Base-by-base conservation (phyloP, 2,329 filamentous ascomycete genomes). In the Ceratocystiopsis brevicomis region DNA sequence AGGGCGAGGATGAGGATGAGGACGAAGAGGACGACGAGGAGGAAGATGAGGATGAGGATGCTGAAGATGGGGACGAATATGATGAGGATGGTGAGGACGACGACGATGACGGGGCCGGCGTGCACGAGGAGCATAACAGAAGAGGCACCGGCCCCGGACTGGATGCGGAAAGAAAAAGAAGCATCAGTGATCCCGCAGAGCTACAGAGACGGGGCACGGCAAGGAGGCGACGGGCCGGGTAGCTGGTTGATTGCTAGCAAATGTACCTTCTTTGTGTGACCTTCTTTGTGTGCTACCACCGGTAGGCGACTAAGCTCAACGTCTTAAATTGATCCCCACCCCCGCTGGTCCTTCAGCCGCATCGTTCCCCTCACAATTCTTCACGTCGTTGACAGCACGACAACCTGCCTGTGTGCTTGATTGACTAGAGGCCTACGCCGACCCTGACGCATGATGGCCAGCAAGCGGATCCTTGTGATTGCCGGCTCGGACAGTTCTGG, bases 401-500 rank as follows among this genome's bases (percentile, higher is more conserved):
- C 36, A 15, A n/a, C 37, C 15, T 38, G 32, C 38, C 36, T 16
- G n/a, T 37, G 35, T 9, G 25, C 25, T 30, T 11, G 25, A 30
- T 30, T 11, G 25, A 30, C 25, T 11, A 30, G 25, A 30, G 25
- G 25, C 25, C 25, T 30, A 9, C 25, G 6, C 19, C 4, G 19
- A 21, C 25, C 25, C 25, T 30, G 25, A 9, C 25, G 25, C 25
- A 30, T 9, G 25, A 30, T 51, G 49, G 38, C 52, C 1, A 51
- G 56, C 30, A 61, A 60, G 47, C 62, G 77, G 46, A 76, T 93
- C 39, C 65, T 94, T 45, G 74, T 90, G 16, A 81, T 94, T 53
- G 86, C 86, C 41, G 86, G 86, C 49, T 92, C 85, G 21, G 86
- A 94, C 61, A 84, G 82, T 61, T 93, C 85, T 25, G 86, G 86